A percentile compares a stretch with the other conserved stretches of the same genome.
Conservation (phyloP, 345 rosid species). For the Clausena lansium region DNA sequence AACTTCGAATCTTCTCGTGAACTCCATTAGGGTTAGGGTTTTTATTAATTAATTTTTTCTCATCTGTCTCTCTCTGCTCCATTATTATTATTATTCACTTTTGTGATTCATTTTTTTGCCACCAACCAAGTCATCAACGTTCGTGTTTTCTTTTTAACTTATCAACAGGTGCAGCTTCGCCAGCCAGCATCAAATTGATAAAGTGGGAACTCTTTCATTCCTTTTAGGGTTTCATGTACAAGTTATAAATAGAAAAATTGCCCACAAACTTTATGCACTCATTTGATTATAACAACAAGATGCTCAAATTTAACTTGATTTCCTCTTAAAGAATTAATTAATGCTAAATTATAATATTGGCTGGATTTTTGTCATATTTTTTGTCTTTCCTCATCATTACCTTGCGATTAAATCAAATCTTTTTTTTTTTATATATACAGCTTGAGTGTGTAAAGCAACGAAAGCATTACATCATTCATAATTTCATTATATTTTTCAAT, state of each 20-base stretch:
- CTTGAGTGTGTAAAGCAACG: not conserved
- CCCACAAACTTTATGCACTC: not conserved
- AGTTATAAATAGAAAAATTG: not conserved
- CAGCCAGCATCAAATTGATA: not conserved
- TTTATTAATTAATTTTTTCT: not conserved
- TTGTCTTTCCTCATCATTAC: not conserved
- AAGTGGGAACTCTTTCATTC: not conserved
- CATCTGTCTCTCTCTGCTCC: not conserved
- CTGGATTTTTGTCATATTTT: not conserved
- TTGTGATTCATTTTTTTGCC: not conserved
- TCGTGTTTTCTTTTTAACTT: not conserved
- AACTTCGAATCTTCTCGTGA: slow-evolving; percentile 47
- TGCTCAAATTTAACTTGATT: not conserved
- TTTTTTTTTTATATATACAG: too few species aligned
- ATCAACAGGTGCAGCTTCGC: not conserved
- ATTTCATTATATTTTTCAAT: not conserved
- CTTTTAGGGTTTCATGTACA: not conserved
- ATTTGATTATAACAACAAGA: not conserved
- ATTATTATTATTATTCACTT: not conserved
- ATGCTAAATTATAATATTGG: not conserved
- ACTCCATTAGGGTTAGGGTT: slow-evolving; percentile 11
- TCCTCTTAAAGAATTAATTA: not conserved
- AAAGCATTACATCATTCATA: not conserved
- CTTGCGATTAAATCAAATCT: not conserved
- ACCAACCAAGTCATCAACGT: not conserved